Base-by-base conservation (phyloP, 495 filamentous ascomycete genomes). In the Penicillium waksmanii region DNA sequence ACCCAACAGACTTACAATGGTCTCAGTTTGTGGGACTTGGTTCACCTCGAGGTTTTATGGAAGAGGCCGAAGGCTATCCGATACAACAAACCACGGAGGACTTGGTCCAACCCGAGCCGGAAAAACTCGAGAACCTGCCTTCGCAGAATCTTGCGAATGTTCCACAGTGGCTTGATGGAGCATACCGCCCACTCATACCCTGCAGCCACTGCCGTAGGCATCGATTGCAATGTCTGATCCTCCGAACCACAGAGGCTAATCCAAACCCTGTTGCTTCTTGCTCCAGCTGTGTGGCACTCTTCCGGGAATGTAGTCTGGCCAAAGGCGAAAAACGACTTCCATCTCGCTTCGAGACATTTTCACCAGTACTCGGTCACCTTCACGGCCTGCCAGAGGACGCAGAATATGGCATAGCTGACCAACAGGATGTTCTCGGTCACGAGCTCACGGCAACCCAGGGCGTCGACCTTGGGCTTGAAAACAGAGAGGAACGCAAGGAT, bases 211-310 rank as follows among this genome's bases (percentile, higher is more conserved):
- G 80, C 59, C 72, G 70, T 48, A 73, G 58, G 27, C 66, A 73
- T 47, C 72, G 77, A 3, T 63, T 81, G 6, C 77, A 80, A 60
- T 81, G 80, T 52, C 58, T 80, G 9, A 75, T 82, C 18, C 63
- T 81, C 27, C 73, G 76, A 34, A 80, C 78, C 3, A 72, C 77
- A 15, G 23, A 68, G 0, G 76, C 70, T 11, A 81, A 82, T 44
- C 80, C 79, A 2, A 82, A 82, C 61, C 84, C 85, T 33, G 80
- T 84, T 59, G 82, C 80, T 23, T 81, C 84, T 13, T 95, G 91
- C 65, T 91, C 88, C 1, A 87, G 87, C 59, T 95, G 91, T 67
- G 85, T 88, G 31, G 87, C 89, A n/a, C 73, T 95, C 5, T 89
- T 87, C 54, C 79, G 87, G 35, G 80, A 81, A 49, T 94, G 90